A percentile compares a stretch with the other conserved stretches of the same genome.
Conservation (phyloP, 768 basidiomycete genomes). For the Tricholoma flavovirens region DNA sequence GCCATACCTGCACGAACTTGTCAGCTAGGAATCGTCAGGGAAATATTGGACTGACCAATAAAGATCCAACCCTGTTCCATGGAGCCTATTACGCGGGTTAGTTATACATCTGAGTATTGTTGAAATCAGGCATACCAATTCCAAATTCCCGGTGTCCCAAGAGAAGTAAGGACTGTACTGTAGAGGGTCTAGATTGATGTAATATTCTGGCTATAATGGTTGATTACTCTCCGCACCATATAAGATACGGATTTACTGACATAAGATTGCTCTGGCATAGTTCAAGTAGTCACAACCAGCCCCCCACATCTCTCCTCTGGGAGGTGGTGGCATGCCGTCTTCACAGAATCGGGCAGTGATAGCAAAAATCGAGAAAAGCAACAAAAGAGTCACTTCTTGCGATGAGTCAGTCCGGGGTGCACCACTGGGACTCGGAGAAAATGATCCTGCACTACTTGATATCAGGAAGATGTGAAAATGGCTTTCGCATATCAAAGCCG, state of each 20-base stretch:
- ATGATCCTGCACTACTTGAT: conserved; percentile 10
- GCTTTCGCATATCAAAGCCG: background rate
- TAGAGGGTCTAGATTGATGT: conserved; percentile 64
- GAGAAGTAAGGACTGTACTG: conserved; percentile 76
- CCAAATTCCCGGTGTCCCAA: conserved; percentile 84
- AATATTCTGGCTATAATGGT: conserved; percentile 47
- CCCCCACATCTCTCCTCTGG: conserved; percentile 61
- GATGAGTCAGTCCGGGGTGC: conserved; percentile 46
- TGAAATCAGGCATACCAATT: conserved; percentile 36
- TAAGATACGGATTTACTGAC: conserved; percentile 30
- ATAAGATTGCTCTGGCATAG: conserved; percentile 56
- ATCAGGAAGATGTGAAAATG: background rate
- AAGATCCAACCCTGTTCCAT: conserved; percentile 89
- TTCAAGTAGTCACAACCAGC: conserved; percentile 61
- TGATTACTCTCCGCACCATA: conserved; percentile 7
- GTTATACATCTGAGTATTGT: background rate
- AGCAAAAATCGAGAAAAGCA: conserved; percentile 78
- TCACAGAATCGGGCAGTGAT: conserved; percentile 70
- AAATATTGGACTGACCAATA: conserved; percentile 41
- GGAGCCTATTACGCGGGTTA: conserved; percentile 30
- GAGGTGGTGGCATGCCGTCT: conserved; percentile 39
- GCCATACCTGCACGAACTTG: conserved; percentile 48
- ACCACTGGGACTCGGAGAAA: conserved; percentile 23
- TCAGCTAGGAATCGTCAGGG: conserved; percentile 1
- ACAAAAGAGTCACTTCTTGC: conserved; percentile 59